Evolutionary conservation across 2,329 filamentous ascomycete species (phyloP).

Genomic region (Ciborinia camelliae): DNA sequence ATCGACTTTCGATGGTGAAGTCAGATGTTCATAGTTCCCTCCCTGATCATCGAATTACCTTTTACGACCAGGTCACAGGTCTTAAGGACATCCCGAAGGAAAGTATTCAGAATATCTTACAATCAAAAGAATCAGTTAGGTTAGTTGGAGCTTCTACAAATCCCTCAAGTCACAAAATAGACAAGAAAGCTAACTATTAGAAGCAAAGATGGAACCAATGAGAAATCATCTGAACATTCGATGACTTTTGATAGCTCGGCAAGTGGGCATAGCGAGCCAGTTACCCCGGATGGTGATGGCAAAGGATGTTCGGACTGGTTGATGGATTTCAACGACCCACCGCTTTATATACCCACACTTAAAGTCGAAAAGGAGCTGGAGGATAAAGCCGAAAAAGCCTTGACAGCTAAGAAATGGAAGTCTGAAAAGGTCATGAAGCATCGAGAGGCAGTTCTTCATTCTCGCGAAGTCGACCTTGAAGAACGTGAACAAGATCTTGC

Average conservation of each 20-base stretch:
- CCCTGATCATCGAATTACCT: no score
- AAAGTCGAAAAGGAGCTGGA: not conserved
- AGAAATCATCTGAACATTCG: not conserved
- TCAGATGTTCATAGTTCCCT: no score
- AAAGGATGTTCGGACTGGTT: not conserved
- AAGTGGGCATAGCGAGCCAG: not conserved
- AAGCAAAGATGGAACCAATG: not conserved
- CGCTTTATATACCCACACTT: not conserved
- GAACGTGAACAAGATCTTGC: not conserved
- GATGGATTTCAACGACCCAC: not conserved
- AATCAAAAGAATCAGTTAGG: not conserved
- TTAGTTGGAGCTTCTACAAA: not conserved
- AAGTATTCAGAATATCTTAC: no score
- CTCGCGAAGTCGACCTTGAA: not conserved
- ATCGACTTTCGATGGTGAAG: not conserved
- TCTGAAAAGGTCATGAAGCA: not conserved
- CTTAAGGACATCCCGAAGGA: no score
- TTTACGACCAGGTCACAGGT: no score
- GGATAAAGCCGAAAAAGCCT: not conserved
- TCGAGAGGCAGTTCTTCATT: not conserved
- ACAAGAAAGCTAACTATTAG: not conserved
- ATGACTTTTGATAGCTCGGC: not conserved
- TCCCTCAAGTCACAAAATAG: no score
- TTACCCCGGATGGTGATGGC: not conserved
- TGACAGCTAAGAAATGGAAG: no score